phyloP scores from a whole-genome alignment of 2,329 filamentous ascomycete genomes.

The Penicillium sp. region DNA sequence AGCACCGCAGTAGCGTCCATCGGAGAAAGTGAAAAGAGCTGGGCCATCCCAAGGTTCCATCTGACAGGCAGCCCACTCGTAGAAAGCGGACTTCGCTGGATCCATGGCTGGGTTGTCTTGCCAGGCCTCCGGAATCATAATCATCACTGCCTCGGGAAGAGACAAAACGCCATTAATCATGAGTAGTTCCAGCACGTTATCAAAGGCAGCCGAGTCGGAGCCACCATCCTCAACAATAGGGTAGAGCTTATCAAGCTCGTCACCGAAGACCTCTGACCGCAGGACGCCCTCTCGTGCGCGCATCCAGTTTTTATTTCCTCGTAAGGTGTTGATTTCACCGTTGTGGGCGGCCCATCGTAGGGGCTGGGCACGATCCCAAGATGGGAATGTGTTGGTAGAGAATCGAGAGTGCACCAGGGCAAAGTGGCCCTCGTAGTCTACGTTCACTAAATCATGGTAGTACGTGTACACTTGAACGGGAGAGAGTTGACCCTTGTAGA shows the following conservation, averaged over 20 bases:
- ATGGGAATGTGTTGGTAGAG: slow-evolving; percentile 97
- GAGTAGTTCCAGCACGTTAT: slow-evolving; percentile 91
- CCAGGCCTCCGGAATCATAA: slow-evolving; percentile 98
- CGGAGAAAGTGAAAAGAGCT: slow-evolving; percentile 93
- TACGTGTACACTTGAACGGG: slow-evolving; percentile 97
- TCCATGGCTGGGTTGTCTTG: slow-evolving; percentile 92
- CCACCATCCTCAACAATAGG: slow-evolving; percentile 95
- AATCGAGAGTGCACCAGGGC: slow-evolving; percentile 95
- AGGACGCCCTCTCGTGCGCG: slow-evolving; percentile 91
- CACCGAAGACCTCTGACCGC: slow-evolving; percentile 87
- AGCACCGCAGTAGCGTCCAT: slow-evolving; percentile 93
- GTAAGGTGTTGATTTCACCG: slow-evolving; percentile 95
- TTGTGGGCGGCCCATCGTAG: slow-evolving; percentile 97
- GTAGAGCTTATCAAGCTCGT: slow-evolving; percentile 85
- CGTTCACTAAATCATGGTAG: slow-evolving; percentile 94
- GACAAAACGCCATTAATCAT: slow-evolving; percentile 96
- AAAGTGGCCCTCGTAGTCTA: slow-evolving; percentile 96
- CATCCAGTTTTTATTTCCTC: slow-evolving; percentile 99
- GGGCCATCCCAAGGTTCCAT: slow-evolving; percentile 99
- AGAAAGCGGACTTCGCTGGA: slow-evolving; percentile 92
- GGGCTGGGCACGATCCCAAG: slow-evolving; percentile 96
- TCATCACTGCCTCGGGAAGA: slow-evolving; percentile 92
- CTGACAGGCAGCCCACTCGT: slow-evolving; percentile 97
- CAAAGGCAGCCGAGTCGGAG: slow-evolving; percentile 94
- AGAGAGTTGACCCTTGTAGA: slow-evolving; percentile 95